phyloP scores from a whole-genome alignment of 2,329 filamentous ascomycete genomes.

The Pyrenochaeta sp. region DNA sequence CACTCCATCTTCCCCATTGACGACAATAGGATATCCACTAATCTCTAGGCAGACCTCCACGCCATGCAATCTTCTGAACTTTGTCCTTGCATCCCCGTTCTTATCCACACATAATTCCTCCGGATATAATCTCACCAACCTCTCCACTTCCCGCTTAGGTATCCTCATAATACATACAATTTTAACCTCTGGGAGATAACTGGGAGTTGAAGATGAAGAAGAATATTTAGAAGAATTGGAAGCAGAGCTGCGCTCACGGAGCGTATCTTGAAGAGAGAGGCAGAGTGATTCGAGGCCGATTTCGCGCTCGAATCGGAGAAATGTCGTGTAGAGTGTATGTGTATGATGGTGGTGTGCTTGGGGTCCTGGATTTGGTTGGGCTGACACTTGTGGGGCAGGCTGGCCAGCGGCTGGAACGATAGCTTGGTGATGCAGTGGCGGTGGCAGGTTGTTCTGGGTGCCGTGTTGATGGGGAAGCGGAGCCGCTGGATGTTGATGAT shows the following conservation, averaged over 20 bases:
- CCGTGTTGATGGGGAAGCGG: slow-evolving; percentile 20
- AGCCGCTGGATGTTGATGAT: slow-evolving; percentile 1
- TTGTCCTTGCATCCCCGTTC: slow-evolving; percentile 43
- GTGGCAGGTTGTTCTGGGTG: slow-evolving; percentile 1
- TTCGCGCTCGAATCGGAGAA: slow-evolving; percentile 49
- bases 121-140: slow-evolving; percentile 61
- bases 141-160: slow-evolving; percentile 55
- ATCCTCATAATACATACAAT: slow-evolving; percentile 48
- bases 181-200: slow-evolving; percentile 33
- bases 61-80: slow-evolving; percentile 41
- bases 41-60: slow-evolving; percentile 46
- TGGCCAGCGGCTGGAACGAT: neutral
- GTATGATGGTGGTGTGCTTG: neutral
- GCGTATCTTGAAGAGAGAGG: slow-evolving; percentile 41
- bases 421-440: neutral
- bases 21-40: slow-evolving; percentile 22
- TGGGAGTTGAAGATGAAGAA: neutral
- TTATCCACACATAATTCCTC: slow-evolving; percentile 57
- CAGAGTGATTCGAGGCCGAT: slow-evolving; percentile 47
- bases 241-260: slow-evolving; percentile 11
- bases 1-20: too few species aligned
- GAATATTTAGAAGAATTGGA: neutral
- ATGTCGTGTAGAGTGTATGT: slow-evolving; percentile 34
- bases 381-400: neutral
- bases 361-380: neutral